phyloP scores from a whole-genome alignment of 306 rosid species.

The Begonia loranthoides region DNA sequence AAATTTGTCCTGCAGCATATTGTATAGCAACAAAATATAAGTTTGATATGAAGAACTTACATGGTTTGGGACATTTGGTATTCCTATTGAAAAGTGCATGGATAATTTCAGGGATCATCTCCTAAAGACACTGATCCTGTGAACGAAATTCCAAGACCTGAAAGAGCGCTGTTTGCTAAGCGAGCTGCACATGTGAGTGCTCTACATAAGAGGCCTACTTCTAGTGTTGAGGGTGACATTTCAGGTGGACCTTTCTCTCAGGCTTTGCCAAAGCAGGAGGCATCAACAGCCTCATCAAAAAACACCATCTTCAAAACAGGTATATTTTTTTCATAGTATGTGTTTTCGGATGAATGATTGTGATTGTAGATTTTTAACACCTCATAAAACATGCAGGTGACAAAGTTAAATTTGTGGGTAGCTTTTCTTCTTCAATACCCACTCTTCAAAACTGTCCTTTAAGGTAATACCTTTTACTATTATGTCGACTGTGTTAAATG shows the following conservation, averaged over 20 bases:
- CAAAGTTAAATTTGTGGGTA: constrained; percentile 74
- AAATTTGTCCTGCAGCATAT: too few species aligned
- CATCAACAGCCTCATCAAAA: constrained; percentile 73
- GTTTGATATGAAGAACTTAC: too few species aligned
- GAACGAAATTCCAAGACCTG: constrained; percentile 57
- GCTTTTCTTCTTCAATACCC: constrained; percentile 31
- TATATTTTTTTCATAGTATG: constrained; percentile 11
- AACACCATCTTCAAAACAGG: constrained; percentile 57
- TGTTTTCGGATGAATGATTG: background rate
- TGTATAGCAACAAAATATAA: too few species aligned
- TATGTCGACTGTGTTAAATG: background rate
- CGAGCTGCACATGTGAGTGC: constrained; percentile 38
- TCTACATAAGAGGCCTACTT: constrained; percentile 59
- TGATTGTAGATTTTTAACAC: background rate
- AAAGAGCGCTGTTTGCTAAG: constrained; percentile 43
- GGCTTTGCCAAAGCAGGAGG: constrained; percentile 70
- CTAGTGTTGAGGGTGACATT: constrained; percentile 87
- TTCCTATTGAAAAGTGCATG: background rate
- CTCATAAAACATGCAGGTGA: constrained; percentile 53
- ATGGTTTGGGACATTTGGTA: too few species aligned
- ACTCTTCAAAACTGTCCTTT: constrained; percentile 32
- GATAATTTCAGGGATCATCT: constrained; percentile 37
- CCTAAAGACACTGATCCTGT: constrained; percentile 42
- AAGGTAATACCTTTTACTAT: constrained; percentile 34
- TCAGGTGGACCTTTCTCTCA: constrained; percentile 76